Conservation (phyloP, 805 yeast species). For the Saturnispora halmiae region DNA sequence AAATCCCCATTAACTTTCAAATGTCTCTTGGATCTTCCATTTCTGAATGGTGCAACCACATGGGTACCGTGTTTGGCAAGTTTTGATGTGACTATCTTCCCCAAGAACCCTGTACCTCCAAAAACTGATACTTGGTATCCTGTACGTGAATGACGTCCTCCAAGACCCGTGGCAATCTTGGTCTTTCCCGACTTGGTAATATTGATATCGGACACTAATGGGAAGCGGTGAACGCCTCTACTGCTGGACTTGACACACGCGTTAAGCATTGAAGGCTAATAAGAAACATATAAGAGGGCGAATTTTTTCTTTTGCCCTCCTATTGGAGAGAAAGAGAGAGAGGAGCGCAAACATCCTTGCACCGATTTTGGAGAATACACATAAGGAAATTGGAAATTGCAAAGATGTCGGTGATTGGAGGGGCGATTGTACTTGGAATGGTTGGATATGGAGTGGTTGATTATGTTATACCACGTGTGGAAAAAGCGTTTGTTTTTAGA, state of each 20-base stretch:
- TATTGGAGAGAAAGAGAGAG: too few relatives aligned
- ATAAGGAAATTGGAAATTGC: too few relatives aligned
- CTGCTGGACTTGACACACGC: not conserved
- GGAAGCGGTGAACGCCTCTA: conserved; percentile 26
- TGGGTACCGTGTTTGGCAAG: conserved; percentile 77
- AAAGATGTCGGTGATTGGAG: conserved; percentile 37
- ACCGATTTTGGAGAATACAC: too few relatives aligned
- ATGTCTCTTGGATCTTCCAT: conserved; percentile 67
- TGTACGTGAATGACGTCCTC: conserved; percentile 78
- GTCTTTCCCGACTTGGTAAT: conserved; percentile 73
- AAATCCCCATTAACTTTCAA: conserved; percentile 78
- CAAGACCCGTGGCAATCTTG: conserved; percentile 58
- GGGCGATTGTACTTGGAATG: conserved; percentile 59
- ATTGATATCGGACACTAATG: conserved; percentile 50
- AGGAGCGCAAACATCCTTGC: too few relatives aligned
- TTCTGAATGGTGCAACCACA: conserved; percentile 72
- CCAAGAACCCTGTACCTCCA: conserved; percentile 74
- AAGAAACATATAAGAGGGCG: too few relatives aligned
- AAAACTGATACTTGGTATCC: conserved; percentile 86
- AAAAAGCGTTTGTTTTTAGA: conserved; percentile 55
- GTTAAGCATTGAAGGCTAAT: conserved; percentile 5
- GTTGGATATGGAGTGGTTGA: conserved; percentile 56
- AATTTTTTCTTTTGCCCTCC: too few relatives aligned
- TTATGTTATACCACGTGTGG: conserved; percentile 58
- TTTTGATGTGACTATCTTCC: conserved; percentile 60